Evolutionary conservation across 345 rosid species (phyloP), one percentile per base, ranked within the genome.

Genomic region (Citrus maxima): DNA sequence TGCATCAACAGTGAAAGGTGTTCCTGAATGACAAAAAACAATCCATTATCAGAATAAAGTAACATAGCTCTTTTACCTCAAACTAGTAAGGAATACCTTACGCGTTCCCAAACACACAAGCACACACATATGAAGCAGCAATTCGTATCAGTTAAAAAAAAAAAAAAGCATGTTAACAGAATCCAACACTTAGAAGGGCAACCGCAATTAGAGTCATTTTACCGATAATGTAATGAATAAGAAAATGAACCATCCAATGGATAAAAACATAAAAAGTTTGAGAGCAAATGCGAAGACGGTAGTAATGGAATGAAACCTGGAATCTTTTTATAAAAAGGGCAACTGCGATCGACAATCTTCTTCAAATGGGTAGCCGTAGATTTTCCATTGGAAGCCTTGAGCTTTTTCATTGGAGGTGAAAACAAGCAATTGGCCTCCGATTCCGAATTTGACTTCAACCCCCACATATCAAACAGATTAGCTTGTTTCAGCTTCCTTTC

Each of bases 251-350:
- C 22, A 54, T 54, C 22, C 22, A 54, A 18, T 54, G 21, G 58
- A 54, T 54, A 27, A 24, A 40, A 25, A 14, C 21, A 6, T 12
- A 49, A 10, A 49, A 19, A 32, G 10, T 30, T 55, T n/a, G 19
- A 25, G 32, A n/a, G 69, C 42, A 78, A 69, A 61, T 24, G 30
- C 30, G 37, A 34, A 64, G 40, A 30, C 67, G 61, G 30, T 25
- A 49, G 28, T 34, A 54, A 21, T 25, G 38, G 34, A 54, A 68
- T 37, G 51, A 70, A 1, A 91, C 97, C 93, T 83, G 94, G 93
- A 59, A 93, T 91, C 82, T 84, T 89, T 81, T 93, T 93, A 55
- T 90, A 93, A 67, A 91, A 93, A 62, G 98, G 98, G 78, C 98
- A 93, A 78, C 55, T 12, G 12, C 67, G 55, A 49, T 70, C 28